Evolutionary conservation across 2,329 filamentous ascomycete genomes (phyloP).

Genomic region (Penicillium italicum): DNA sequence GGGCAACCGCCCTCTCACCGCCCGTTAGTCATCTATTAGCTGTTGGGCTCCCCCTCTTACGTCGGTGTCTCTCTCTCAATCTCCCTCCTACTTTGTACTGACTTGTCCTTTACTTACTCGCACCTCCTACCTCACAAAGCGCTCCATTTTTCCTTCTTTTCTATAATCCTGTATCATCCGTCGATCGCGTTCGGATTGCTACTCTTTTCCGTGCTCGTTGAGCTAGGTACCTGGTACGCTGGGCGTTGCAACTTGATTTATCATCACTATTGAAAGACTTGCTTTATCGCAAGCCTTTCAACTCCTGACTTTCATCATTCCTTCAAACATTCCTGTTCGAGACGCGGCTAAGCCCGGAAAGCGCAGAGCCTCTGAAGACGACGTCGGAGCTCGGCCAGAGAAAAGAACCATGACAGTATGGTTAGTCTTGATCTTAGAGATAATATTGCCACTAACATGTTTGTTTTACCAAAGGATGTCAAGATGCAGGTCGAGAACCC

Average conservation of each 20-base stretch:
- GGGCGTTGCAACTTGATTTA: constrained; percentile 27
- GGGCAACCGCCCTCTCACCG: constrained; percentile 6
- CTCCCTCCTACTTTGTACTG: constrained; percentile 7
- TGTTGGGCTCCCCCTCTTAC: constrained; percentile 26
- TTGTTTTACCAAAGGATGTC: constrained; percentile 40
- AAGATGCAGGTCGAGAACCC: constrained; percentile 62
- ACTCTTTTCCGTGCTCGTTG: constrained; percentile 10
- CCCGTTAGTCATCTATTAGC: constrained; percentile 15
- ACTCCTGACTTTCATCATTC: constrained; percentile 39
- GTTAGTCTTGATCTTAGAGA: constrained; percentile 5
- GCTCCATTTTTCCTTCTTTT: constrained; percentile 8
- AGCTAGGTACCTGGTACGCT: constrained; percentile 29
- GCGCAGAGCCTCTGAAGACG: constrained; percentile 50
- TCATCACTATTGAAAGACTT: constrained; percentile 40
- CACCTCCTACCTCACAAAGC: constrained; percentile 3
- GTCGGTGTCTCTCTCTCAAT: constrained; percentile 21
- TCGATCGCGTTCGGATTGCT: constrained; percentile 11
- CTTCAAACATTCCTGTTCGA: constrained; percentile 43
- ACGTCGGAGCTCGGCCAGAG: constrained; percentile 46
- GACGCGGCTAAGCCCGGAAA: constrained; percentile 50
- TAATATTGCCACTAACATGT: constrained; percentile 15
- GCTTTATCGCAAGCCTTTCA: constrained; percentile 42
- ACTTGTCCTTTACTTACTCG: constrained; percentile 15
- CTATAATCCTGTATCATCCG: constrained; percentile 1
- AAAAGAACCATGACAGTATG: constrained; percentile 54